Evolutionary conservation across 139 green algal genomes (phyloP).

Genomic region (Tetraselmis striata): DNA sequence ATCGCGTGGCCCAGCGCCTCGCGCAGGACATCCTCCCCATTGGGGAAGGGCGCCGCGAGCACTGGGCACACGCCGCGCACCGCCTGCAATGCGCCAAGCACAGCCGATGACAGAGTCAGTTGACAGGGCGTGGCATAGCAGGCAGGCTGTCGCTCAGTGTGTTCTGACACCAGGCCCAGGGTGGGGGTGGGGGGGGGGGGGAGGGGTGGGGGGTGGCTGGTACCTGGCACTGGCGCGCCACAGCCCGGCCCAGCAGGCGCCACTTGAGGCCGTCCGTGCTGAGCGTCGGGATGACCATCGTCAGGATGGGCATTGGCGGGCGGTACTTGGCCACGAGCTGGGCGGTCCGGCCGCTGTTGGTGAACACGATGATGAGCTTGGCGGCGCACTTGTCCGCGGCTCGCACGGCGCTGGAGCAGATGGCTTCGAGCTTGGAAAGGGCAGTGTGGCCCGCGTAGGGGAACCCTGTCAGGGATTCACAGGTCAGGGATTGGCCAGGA

Average conservation of each 20-base stretch:
- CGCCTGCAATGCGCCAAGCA: no score
- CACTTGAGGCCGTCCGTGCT: slow-evolving; percentile 69
- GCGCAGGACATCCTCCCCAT: slow-evolving; percentile 22
- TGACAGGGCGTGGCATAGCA: no score
- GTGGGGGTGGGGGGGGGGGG: no score
- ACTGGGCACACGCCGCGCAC: slow-evolving; percentile 73
- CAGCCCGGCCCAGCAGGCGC: slow-evolving; percentile 60
- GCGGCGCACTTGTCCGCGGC: slow-evolving; percentile 74
- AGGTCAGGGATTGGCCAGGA: no score
- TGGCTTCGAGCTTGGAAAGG: slow-evolving; percentile 74
- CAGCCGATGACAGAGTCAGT: no score
- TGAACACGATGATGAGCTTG: slow-evolving; percentile 77
- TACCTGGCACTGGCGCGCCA: slow-evolving; percentile 73
- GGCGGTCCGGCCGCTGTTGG: slow-evolving; percentile 63
- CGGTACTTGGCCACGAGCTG: slow-evolving; percentile 83
- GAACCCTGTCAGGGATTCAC: no score
- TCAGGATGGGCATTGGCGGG: slow-evolving; percentile 78
- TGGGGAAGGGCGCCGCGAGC: slow-evolving; percentile 66
- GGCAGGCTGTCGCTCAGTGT: no score
- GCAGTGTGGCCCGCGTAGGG: no score
- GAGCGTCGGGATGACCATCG: slow-evolving; percentile 77
- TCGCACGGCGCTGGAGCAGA: slow-evolving; percentile 74
- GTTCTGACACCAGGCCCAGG: no score
- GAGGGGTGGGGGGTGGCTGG: no score
- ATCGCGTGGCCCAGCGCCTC: background rate